phyloP scores from a whole-genome alignment of 352 stramenopile species.

The Phytophthora hybrid region DNA sequence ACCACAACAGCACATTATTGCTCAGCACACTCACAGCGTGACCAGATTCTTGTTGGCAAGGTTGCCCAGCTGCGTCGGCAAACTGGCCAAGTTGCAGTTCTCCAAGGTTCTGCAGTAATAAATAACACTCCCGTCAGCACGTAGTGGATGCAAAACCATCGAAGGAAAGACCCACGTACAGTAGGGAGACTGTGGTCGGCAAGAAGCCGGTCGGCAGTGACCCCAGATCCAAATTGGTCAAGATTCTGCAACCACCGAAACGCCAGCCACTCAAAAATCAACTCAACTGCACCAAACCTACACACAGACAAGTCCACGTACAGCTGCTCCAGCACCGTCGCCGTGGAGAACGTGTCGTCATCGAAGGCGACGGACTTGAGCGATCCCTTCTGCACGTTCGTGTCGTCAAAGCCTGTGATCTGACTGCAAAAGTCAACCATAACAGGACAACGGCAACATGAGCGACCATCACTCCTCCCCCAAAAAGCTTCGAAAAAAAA shows the following conservation, averaged over 20 bases:
- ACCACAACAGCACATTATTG: neutral
- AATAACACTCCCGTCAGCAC: slow-evolving; percentile 9
- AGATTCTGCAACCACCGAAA: slow-evolving; percentile 38
- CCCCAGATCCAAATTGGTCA: slow-evolving; percentile 71
- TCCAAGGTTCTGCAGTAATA: slow-evolving; percentile 54
- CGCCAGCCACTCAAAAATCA: neutral
- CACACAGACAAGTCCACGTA: slow-evolving; percentile 33
- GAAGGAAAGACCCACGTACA: slow-evolving; percentile 34
- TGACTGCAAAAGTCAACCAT: slow-evolving; percentile 47
- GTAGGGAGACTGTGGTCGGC: slow-evolving; percentile 52
- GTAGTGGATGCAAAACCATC: slow-evolving; percentile 5
- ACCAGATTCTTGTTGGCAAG: slow-evolving; percentile 59
- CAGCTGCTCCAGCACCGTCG: slow-evolving; percentile 51
- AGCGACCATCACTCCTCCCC: slow-evolving; percentile 4
- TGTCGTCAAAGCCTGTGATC: slow-evolving; percentile 73
- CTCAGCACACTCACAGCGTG: slow-evolving; percentile 52
- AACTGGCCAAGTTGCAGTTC: slow-evolving; percentile 69
- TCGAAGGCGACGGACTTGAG: slow-evolving; percentile 63
- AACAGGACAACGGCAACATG: slow-evolving; percentile 14
- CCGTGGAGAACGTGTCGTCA: slow-evolving; percentile 53
- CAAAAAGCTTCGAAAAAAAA: neutral
- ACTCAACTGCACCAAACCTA: neutral
- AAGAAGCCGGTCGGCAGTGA: slow-evolving; percentile 57
- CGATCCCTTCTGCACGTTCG: slow-evolving; percentile 64
- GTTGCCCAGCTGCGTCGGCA: slow-evolving; percentile 57